Evolutionary conservation across 345 rosid species (phyloP).

Genomic region (Populus davidiana): DNA sequence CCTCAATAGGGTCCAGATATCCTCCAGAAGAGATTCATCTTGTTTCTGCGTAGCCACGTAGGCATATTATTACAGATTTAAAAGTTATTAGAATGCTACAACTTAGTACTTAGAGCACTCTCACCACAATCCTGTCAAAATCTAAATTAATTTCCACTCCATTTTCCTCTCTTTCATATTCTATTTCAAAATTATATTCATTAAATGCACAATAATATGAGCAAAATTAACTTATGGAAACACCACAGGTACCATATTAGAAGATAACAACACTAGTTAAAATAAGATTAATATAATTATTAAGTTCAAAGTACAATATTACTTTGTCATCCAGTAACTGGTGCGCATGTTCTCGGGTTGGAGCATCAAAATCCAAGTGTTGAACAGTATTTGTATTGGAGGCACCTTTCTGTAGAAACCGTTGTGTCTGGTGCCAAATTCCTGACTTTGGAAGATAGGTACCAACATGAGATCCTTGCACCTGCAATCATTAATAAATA

Average conservation of each 20-base stretch:
- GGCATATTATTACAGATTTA: too few relatives aligned
- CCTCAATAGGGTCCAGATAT: constrained; percentile 88
- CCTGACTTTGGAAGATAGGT: constrained; percentile 92
- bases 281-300: background rate
- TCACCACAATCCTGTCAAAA: background rate
- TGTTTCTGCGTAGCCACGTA: constrained; percentile 55
- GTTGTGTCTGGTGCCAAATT: constrained; percentile 92
- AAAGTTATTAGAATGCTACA: too few relatives aligned
- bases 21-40: constrained; percentile 93
- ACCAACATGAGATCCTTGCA: constrained; percentile 92
- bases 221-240: background rate
- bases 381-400: constrained; percentile 55
- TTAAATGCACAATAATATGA: background rate
- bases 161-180: background rate
- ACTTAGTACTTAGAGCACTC: background rate
- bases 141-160: background rate
- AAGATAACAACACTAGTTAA: background rate
- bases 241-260: background rate
- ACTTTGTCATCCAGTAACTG: constrained; percentile 81
- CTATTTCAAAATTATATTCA: background rate
- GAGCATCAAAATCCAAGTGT: constrained; percentile 99
- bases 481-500: constrained; percentile 42
- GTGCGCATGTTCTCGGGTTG: constrained; percentile 88
- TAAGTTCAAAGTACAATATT: constrained; percentile 16
- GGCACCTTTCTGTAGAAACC: constrained; percentile 64